Evolutionary conservation across 176 grass and related monocot species (phyloP).

Genomic region (Oryza glumipatula): DNA sequence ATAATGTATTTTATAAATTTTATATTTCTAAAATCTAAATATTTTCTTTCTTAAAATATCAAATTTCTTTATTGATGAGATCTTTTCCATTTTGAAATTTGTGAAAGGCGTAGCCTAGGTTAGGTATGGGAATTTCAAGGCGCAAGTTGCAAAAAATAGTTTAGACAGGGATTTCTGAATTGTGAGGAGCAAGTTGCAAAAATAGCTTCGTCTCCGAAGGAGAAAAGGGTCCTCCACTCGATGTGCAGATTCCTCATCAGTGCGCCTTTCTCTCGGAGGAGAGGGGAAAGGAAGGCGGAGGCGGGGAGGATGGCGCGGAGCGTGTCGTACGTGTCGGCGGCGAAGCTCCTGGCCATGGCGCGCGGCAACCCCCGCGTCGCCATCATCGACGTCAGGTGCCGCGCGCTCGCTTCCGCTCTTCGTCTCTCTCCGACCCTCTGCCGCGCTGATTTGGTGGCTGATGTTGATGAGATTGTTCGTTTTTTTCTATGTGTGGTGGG

Average conservation of each 20-base stretch:
- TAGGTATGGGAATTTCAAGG: background rate
- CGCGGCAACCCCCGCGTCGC: slow-evolving; percentile 54
- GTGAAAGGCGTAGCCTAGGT: too few species aligned
- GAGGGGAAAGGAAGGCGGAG: background rate
- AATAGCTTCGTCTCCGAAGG: background rate
- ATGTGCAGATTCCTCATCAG: background rate
- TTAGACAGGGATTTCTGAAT: background rate
- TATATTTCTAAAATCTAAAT: too few species aligned
- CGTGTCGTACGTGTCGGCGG: slow-evolving; percentile 66
- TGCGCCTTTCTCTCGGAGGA: background rate
- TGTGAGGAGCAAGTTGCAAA: background rate
- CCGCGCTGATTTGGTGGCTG: slow-evolving; percentile 10
- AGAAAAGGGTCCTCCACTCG: background rate
- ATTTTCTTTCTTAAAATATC: too few species aligned
- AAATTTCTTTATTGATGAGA: too few species aligned
- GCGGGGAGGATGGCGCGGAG: slow-evolving; percentile 63
- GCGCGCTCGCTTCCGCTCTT: too few species aligned
- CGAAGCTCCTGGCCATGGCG: slow-evolving; percentile 71
- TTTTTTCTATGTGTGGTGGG: background rate
- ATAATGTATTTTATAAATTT: too few species aligned
- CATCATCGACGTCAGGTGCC: slow-evolving; percentile 80
- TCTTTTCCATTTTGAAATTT: too few species aligned
- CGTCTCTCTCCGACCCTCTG: background rate
- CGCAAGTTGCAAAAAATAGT: background rate
- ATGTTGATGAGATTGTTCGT: background rate